Percentiles rank a stretch among this genome's conserved stretches.
Evolutionary conservation across 2,329 filamentous ascomycete species (phyloP).

Genomic region (Calonectria hawksworthii): DNA sequence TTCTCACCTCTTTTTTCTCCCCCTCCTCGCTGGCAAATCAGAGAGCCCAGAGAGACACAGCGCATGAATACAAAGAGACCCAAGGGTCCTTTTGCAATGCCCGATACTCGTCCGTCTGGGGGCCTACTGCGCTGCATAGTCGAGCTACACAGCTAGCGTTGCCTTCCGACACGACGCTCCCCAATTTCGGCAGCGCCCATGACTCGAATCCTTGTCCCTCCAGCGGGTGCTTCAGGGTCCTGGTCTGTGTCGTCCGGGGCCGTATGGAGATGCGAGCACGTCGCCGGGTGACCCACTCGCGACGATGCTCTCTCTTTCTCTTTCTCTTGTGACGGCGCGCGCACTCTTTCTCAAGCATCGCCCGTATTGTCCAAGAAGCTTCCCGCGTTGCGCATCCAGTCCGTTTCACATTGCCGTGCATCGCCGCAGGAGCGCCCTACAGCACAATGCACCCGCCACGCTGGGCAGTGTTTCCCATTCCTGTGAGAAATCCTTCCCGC

Average conservation of each 20-base stretch:
- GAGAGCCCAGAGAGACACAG: neutral
- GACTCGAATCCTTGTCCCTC: constrained; percentile 21
- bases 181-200: constrained; percentile 25
- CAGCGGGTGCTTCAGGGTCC: constrained; percentile 4
- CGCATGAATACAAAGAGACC: neutral
- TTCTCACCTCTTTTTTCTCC: neutral
- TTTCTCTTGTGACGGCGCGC: neutral
- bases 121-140: neutral
- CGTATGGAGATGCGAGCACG: constrained; percentile 6
- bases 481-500: neutral
- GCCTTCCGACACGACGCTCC: neutral
- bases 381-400: neutral
- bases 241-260: neutral
- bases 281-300: neutral
- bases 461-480: neutral
- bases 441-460: neutral
- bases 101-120: neutral
- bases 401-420: neutral
- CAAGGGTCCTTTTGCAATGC: neutral
- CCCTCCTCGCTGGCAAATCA: neutral
- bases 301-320: neutral
- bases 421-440: neutral
- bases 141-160: neutral
- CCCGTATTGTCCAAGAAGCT: neutral
- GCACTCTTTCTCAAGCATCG: neutral